These are phyloP conservation scores for Thielaviopsis cerberus DNA, from an alignment of 2,329 filamentous ascomycete species.

Conservation along the genomic window DNA sequence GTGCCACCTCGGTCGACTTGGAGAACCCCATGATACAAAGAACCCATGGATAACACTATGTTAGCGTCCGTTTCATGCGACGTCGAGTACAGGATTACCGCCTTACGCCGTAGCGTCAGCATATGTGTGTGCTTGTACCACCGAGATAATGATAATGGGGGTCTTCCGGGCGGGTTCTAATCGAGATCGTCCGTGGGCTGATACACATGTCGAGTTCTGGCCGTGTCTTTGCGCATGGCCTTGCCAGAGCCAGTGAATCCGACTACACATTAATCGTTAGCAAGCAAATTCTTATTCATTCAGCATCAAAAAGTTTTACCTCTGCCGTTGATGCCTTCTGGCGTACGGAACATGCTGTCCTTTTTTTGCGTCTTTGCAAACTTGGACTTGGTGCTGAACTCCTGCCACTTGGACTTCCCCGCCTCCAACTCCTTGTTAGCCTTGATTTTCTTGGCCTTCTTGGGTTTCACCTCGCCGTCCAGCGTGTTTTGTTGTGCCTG, in stretches of 20 bases:
- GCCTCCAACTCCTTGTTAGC: constrained; percentile 80
- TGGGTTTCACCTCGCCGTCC: constrained; percentile 48
- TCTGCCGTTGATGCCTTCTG: constrained; percentile 68
- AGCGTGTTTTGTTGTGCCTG: constrained; percentile 40
- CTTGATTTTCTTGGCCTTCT: constrained; percentile 75
- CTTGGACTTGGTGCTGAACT: constrained; percentile 67
- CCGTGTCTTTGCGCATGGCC: constrained; percentile 81
- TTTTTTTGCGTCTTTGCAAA: constrained; percentile 53
- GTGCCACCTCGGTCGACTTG: too few species aligned
- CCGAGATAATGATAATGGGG: background rate
- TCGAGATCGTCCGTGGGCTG: constrained; percentile 58
- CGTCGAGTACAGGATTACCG: background rate
- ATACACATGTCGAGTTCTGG: constrained; percentile 68
- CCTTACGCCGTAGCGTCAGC: background rate
- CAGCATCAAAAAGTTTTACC: constrained; percentile 33
- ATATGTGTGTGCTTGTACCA: background rate
- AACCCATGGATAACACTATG: background rate
- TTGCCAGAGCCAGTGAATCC: constrained; percentile 93
- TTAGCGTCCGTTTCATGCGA: background rate
- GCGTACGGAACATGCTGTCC: constrained; percentile 92
- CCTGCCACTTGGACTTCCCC: constrained; percentile 85
- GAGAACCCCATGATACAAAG: too few species aligned
- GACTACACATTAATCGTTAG: constrained; percentile 34
- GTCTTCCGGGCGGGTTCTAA: constrained; percentile 22
- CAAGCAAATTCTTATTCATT: background rate